Evolutionary conservation across 1,284 basidiomycete genomes (phyloP), one percentile per base, ranked within the genome.

Genomic region (Puccinia coronata): DNA sequence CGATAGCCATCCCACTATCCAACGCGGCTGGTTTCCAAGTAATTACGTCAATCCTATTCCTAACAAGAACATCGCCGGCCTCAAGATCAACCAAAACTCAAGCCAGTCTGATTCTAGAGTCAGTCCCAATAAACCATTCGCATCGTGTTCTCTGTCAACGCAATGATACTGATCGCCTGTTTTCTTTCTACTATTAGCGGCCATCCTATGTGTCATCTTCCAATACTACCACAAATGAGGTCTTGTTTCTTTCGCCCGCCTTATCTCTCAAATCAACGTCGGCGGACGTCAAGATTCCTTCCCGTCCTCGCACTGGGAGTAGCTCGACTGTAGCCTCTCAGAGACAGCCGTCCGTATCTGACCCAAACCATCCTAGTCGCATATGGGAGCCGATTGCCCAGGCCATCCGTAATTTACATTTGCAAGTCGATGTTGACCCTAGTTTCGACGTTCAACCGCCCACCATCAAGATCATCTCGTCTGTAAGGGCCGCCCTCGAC

Each of bases 1-100:
- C n/a, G n/a, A n/a, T n/a, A n/a, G n/a, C n/a, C n/a, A n/a, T n/a
- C n/a, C n/a, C n/a, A 23, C 69, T 57, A 83, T 91, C 69, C 51
- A 59, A 78, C 88, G 95, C 84, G 97, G 97, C n/a, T 99, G 96
- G 96, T 98, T 98, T 87, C 96, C 96, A n/a, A 95, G 93, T 83
- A 89, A 89, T 82, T 89, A 88, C 83, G 87, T 88, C 18, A 53
- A 82, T 53, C 31, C 59, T 4, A 61, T 80, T 18, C 41, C 55
- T 49, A 34, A 5, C 41, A 36, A 43, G 2, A 61, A 61, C 25
- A 74, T 55, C 36, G 41, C 73, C 18, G 65, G 39, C 41, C 49
- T 76, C 12, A 31, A 63, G 41, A 43, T 51, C 25, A 47, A 11
- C 28, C 57, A 57, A 2, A 36, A 41, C 4, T 14, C 31, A 25